phyloP scores from a whole-genome alignment of 768 basidiomycete genomes.

The Russula ochroleuca region DNA sequence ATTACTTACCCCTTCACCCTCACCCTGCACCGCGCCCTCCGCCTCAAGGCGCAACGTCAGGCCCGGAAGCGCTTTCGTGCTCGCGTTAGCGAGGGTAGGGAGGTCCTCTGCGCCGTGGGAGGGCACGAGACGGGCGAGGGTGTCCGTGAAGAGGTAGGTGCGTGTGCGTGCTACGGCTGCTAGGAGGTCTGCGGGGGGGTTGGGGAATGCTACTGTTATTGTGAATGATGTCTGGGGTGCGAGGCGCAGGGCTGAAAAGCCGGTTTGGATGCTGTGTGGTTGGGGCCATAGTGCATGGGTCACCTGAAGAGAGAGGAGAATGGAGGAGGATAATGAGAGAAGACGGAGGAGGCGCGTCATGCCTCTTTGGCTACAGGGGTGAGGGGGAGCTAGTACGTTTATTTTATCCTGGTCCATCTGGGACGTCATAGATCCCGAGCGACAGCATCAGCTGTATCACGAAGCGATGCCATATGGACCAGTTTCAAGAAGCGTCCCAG shows the following conservation, averaged over 20 bases:
- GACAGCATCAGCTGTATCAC: background rate
- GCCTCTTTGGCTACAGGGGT: background rate
- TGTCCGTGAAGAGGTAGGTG: constrained; percentile 40
- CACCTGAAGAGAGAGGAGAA: constrained; percentile 21
- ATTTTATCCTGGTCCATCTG: background rate
- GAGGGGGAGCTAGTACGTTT: background rate
- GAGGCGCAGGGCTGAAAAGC: constrained; percentile 37
- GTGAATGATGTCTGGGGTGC: constrained; percentile 41
- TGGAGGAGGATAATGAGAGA: background rate
- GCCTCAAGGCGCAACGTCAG: constrained; percentile 44
- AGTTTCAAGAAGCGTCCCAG: too few relatives aligned
- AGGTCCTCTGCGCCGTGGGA: constrained; percentile 53
- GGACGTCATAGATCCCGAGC: background rate
- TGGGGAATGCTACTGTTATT: constrained; percentile 44
- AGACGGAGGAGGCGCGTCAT: background rate
- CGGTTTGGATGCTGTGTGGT: constrained; percentile 33
- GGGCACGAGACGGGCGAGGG: constrained; percentile 54
- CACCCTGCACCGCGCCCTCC: constrained; percentile 18
- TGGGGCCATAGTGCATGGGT: constrained; percentile 38
- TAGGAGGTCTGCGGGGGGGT: constrained; percentile 51
- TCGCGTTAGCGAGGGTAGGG: constrained; percentile 33
- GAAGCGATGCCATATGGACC: too few relatives aligned
- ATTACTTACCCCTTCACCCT: too few relatives aligned
- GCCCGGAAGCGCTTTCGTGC: constrained; percentile 41
- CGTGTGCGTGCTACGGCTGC: constrained; percentile 54